Percentiles rank a stretch among this genome's conserved stretches.
Evolutionary conservation across 2,329 filamentous ascomycete species (phyloP).

Genomic region (Clarireedia sp.): DNA sequence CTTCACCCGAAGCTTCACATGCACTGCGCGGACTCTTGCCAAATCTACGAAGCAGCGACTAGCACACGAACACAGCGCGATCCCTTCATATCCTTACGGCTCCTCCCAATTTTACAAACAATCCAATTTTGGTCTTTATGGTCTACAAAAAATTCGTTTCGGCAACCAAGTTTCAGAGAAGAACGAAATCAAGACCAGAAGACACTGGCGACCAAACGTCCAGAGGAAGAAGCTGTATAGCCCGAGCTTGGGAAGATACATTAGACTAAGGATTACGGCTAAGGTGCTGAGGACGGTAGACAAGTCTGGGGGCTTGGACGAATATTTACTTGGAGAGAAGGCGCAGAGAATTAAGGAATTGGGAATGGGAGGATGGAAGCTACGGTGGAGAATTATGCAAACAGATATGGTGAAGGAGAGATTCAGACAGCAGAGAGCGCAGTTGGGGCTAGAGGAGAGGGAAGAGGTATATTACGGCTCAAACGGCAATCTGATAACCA

Average conservation of each 20-base stretch:
- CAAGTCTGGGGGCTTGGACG: conserved; percentile 81
- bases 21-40: conserved; percentile 23
- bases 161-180: conserved; percentile 68
- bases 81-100: conserved; percentile 66
- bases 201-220: conserved; percentile 66
- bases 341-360: conserved; percentile 73
- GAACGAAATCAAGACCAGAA: conserved; percentile 61
- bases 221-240: conserved; percentile 59
- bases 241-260: conserved; percentile 49
- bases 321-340: conserved; percentile 81
- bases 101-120: conserved; percentile 68
- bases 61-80: conserved; percentile 24
- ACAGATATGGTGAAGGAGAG: conserved; percentile 57
- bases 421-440: conserved; percentile 56
- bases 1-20: conserved; percentile 29
- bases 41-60: conserved; percentile 33
- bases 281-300: conserved; percentile 67
- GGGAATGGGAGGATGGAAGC: conserved; percentile 80
- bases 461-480: conserved; percentile 32
- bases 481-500: conserved; percentile 30
- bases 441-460: conserved; percentile 54
- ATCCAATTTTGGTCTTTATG: conserved; percentile 68
- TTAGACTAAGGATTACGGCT: conserved; percentile 62
- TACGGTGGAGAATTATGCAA: conserved; percentile 87
- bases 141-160: conserved; percentile 61